Conservation (phyloP, 176 grass and related monocot genomes). For the Themeda triandra region DNA sequence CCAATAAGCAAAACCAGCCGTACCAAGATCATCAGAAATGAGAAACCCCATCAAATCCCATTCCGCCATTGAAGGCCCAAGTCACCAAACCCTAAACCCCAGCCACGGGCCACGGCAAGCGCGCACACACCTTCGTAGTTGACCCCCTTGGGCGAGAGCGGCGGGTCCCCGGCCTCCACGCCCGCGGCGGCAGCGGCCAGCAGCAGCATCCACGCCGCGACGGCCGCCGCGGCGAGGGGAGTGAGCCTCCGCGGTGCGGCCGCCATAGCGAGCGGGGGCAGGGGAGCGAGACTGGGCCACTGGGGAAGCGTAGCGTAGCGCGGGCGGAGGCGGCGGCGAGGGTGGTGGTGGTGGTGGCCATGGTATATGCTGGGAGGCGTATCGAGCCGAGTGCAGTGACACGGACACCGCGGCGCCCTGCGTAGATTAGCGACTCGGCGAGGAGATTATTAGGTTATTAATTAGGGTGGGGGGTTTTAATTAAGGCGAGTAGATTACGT, state of each 20-base stretch:
- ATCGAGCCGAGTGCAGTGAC: constrained; percentile 39
- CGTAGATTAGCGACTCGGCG: constrained; percentile 1
- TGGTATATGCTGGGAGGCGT: too few relatives aligned
- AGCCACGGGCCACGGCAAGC: too few relatives aligned
- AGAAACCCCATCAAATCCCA: background rate
- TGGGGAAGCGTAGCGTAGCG: background rate
- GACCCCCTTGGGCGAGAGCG: constrained; percentile 91
- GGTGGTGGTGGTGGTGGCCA: background rate
- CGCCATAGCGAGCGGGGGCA: constrained; percentile 11
- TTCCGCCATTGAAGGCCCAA: too few relatives aligned
- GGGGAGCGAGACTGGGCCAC: background rate
- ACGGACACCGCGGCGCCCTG: background rate
- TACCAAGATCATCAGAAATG: background rate
- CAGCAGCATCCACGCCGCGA: constrained; percentile 3
- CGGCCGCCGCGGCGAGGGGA: constrained; percentile 4
- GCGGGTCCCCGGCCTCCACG: constrained; percentile 56
- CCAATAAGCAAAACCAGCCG: background rate
- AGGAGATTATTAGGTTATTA: too few relatives aligned
- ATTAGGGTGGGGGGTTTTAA: too few relatives aligned
- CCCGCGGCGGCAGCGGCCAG: too few relatives aligned
- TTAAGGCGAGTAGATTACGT: background rate
- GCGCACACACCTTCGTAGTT: constrained; percentile 75
- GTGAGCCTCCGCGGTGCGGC: background rate
- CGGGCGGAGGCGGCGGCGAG: background rate
- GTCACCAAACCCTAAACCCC: constrained; percentile 1